phyloP scores from a whole-genome alignment of 2,329 filamentous ascomycete genomes.

The Ceratocystis alfenasii region DNA sequence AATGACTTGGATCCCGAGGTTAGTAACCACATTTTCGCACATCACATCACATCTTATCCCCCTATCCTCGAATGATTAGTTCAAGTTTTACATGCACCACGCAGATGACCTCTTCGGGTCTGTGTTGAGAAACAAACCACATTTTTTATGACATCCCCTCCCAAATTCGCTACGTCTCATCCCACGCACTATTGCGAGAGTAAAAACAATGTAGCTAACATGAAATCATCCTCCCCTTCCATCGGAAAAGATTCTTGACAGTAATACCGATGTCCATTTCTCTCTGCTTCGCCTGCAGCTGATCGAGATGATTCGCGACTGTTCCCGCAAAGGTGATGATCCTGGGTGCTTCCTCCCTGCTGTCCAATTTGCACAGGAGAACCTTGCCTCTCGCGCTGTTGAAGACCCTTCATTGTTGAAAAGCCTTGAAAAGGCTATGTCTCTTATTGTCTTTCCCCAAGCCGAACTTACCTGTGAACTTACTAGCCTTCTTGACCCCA shows the following conservation, averaged over 20 bases:
- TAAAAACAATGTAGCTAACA: conserved; percentile 13
- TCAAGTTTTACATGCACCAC: conserved; percentile 97
- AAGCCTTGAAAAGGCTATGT: conserved; percentile 86
- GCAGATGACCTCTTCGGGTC: conserved; percentile 66
- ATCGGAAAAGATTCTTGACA: conserved; percentile 65
- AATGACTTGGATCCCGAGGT: conserved; percentile 90
- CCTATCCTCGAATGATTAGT: conserved; percentile 72
- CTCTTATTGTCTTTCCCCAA: conserved; percentile 75
- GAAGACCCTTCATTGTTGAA: conserved; percentile 69
- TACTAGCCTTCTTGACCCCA: conserved; percentile 63
- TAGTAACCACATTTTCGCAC: conserved; percentile 32
- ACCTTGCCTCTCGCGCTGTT: conserved; percentile 77
- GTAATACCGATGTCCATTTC: conserved; percentile 74
- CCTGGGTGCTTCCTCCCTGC: conserved; percentile 52
- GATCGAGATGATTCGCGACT: conserved; percentile 78
- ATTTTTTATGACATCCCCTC: conserved; percentile 31
- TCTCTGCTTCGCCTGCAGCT: conserved; percentile 79
- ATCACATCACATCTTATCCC: conserved; percentile 13
- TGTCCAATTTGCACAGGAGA: conserved; percentile 72
- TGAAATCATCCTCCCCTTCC: background rate
- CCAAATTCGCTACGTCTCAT: background rate
- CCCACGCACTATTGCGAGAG: background rate
- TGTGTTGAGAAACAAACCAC: conserved; percentile 79
- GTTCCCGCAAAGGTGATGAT: conserved; percentile 56
- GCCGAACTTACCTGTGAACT: conserved; percentile 67